A percentile compares a stretch with the other conserved stretches of the same genome.
Conservation (phyloP, 2,329 filamentous ascomycete genomes). For the Pseudocercospora fijiensis region DNA sequence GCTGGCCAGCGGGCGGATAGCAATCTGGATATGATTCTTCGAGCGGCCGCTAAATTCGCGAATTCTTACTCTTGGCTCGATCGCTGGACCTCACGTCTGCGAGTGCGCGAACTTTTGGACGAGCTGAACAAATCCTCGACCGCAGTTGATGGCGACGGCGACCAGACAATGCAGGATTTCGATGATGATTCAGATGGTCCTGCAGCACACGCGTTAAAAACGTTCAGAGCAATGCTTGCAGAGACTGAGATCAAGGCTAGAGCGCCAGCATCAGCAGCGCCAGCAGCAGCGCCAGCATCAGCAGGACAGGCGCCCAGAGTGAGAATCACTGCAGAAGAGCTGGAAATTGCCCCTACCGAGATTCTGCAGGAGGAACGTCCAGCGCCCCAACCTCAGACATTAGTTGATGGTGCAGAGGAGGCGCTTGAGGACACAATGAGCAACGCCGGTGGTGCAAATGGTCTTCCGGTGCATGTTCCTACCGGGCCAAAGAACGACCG, state of each 20-base stretch:
- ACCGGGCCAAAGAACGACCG: neutral
- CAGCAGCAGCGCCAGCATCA: neutral
- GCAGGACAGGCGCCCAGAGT: neutral
- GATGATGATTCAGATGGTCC: neutral
- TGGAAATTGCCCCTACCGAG: too few species aligned
- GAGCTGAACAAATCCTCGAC: neutral
- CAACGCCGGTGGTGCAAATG: too few species aligned
- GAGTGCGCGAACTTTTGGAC: neutral
- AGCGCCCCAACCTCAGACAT: too few species aligned
- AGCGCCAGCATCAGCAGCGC: neutral
- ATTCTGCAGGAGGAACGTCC: too few species aligned
- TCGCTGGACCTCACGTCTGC: neutral
- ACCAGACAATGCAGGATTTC: neutral
- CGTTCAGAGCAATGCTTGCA: neutral
- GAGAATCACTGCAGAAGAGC: neutral
- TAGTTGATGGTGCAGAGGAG: too few species aligned
- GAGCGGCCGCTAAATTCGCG: neutral
- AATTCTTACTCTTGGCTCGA: neutral
- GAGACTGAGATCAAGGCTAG: neutral
- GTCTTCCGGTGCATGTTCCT: neutral
- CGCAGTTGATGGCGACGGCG: neutral
- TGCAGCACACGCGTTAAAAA: neutral
- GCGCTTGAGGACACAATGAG: too few species aligned
- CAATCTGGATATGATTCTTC: neutral
- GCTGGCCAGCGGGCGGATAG: neutral